Evolutionary conservation across 495 filamentous ascomycete species (phyloP), one percentile per base, ranked within the genome.

Genomic region (Lophiostoma macrostomum): DNA sequence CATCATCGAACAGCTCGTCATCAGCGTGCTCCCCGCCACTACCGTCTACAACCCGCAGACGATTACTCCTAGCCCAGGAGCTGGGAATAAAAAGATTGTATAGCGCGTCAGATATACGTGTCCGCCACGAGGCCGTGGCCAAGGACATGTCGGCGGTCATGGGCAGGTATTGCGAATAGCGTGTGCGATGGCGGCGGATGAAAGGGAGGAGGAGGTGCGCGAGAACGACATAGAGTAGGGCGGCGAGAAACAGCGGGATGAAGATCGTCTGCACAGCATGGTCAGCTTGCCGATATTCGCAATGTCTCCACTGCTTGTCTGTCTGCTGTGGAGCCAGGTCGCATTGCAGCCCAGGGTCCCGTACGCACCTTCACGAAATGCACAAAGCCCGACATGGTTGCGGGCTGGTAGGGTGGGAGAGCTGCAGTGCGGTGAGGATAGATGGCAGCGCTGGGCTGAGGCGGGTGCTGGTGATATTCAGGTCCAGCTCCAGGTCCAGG

Each of bases 211-310:
- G 60, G 44, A 87, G 64, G 67, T 85, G 88, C 44, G 80, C 83
- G 39, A 84, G 67, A 37, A 86, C 54, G 64, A 91, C 69, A 70
- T 89, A 95, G 62, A 95, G 73, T 39, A 80, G 65, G 43, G 90
- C 75, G 31, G 89, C 86, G 67, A 93, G 85, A 53, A 86, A 52
- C 46, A 87, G 86, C 2, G 90, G 90, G 41, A 91, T 73, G 58
- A 91, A 67, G 38, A 96, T 69, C 3, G 85, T 88, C 89, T 96
- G 50, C 19, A n/a, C 23, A 28, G 25, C n/a, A n/a, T 4, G 44
- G n/a, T n/a, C n/a, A n/a, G n/a, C n/a, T n/a, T n/a, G n/a, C n/a
- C n/a, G n/a, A n/a, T n/a, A n/a, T n/a, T n/a, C n/a, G n/a, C n/a
- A n/a, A n/a, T n/a, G n/a, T n/a, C n/a, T n/a, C n/a, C 13, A 27